These are phyloP conservation scores for Trematosphaeria pertusa DNA, from an alignment of 2,329 filamentous ascomycete species.

Conservation along the genomic window DNA sequence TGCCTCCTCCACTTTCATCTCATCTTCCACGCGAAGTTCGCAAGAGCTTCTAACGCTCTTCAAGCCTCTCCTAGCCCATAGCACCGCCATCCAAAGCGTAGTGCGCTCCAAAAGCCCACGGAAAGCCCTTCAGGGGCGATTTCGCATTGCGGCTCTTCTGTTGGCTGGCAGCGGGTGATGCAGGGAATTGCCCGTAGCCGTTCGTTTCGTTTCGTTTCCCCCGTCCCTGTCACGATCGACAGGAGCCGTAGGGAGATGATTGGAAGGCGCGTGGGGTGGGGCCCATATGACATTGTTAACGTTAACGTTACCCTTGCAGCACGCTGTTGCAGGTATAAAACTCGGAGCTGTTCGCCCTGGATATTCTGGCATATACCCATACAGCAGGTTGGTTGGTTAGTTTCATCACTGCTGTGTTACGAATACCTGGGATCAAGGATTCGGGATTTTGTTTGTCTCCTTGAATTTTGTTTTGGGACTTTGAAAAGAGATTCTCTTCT, in stretches of 20 bases:
- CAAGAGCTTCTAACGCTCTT: not conserved
- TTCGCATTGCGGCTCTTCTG: not conserved
- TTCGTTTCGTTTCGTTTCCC: constrained; percentile 2
- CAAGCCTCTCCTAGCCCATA: not conserved
- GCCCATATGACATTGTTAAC: not conserved
- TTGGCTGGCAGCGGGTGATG: not conserved
- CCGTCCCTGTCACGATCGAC: constrained; percentile 13
- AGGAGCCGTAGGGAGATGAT: constrained; percentile 4
- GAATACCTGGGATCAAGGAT: not conserved
- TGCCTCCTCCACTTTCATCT: not conserved
- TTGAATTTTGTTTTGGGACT: not conserved
- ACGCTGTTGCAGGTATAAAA: constrained; percentile 11
- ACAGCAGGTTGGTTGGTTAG: not conserved
- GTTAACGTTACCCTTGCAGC: constrained; percentile 3
- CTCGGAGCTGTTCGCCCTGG: not conserved
- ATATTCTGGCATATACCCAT: not conserved
- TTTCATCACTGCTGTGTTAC: not conserved
- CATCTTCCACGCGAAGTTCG: not conserved
- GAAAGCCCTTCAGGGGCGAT: not conserved
- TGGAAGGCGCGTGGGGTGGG: not conserved
- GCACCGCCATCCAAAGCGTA: not conserved
- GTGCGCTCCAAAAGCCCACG: not conserved
- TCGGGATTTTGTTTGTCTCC: not conserved
- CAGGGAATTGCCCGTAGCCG: not conserved
- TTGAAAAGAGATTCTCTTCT: not conserved